Conservation (phyloP, 495 filamentous ascomycete genomes). For the Penicillium salamii region DNA sequence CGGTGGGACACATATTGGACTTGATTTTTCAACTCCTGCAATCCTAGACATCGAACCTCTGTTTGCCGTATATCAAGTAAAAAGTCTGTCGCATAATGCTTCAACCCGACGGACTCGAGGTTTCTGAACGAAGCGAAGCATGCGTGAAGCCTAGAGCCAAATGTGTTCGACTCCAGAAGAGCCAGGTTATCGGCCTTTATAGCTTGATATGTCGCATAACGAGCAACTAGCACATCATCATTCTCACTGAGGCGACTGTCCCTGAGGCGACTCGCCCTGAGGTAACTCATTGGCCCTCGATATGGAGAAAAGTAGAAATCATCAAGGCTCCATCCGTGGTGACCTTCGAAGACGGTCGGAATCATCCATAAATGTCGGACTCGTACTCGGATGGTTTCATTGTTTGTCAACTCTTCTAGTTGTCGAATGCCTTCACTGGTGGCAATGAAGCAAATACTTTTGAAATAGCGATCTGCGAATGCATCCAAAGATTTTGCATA, state of each 20-base stretch:
- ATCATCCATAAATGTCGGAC: conserved; percentile 4
- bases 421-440: conserved; percentile 1
- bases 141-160: neutral
- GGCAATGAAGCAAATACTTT: conserved; percentile 1
- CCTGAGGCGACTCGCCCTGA: too few relatives aligned
- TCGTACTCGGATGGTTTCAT: neutral
- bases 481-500: neutral
- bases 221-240: too few relatives aligned
- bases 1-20: neutral
- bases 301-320: too few relatives aligned
- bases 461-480: neutral
- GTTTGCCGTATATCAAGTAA: neutral
- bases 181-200: neutral
- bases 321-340: too few relatives aligned
- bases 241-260: too few relatives aligned
- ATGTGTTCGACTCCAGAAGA: too few relatives aligned
- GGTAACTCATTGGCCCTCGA: too few relatives aligned
- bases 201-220: too few relatives aligned
- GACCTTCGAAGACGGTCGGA: neutral
- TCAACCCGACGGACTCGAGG: neutral
- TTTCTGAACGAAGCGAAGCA: neutral
- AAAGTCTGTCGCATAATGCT: neutral
- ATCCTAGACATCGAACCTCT: neutral
- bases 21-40: neutral
- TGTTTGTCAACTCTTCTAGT: neutral